These are phyloP conservation scores for Picochlorum sp. DNA, from an alignment of 139 green algal species.

Conservation along the genomic window DNA sequence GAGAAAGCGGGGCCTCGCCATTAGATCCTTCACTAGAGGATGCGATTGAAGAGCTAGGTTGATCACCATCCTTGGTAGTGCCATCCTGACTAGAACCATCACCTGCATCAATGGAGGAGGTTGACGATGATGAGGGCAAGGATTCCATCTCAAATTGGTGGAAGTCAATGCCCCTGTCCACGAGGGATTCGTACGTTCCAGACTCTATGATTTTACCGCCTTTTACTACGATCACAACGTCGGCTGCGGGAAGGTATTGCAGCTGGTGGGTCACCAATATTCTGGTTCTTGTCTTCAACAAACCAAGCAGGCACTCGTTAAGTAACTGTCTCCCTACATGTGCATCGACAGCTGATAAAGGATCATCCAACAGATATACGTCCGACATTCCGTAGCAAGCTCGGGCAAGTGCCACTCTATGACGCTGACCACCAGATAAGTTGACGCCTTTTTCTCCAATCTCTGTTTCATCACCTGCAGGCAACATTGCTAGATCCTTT, in stretches of 20 bases:
- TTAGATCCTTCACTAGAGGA: too few relatives aligned
- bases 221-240: conserved; percentile 78
- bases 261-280: conserved; percentile 79
- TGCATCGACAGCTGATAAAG: conserved; percentile 80
- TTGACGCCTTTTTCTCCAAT: conserved; percentile 54
- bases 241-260: conserved; percentile 77
- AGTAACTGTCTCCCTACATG: conserved; percentile 76
- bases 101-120: not conserved
- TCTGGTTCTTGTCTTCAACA: conserved; percentile 54
- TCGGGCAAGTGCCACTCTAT: conserved; percentile 62
- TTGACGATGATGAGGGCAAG: conserved; percentile 3
- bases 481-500: conserved; percentile 39
- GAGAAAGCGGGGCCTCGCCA: too few relatives aligned
- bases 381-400: conserved; percentile 59
- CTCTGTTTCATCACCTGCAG: conserved; percentile 27
- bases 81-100: not conserved
- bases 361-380: conserved; percentile 88
- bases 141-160: conserved; percentile 22
- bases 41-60: too few relatives aligned
- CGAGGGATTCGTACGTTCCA: conserved; percentile 49
- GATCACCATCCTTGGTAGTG: too few relatives aligned
- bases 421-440: conserved; percentile 36
- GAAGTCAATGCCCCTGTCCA: conserved; percentile 43
- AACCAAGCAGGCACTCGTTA: conserved; percentile 45
- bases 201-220: conserved; percentile 57